Percentiles rank a stretch among this genome's conserved stretches.
These are phyloP conservation scores for Scenedesmus sp. DNA, from an alignment of 163 green algal genomes.

Conservation along the genomic window DNA sequence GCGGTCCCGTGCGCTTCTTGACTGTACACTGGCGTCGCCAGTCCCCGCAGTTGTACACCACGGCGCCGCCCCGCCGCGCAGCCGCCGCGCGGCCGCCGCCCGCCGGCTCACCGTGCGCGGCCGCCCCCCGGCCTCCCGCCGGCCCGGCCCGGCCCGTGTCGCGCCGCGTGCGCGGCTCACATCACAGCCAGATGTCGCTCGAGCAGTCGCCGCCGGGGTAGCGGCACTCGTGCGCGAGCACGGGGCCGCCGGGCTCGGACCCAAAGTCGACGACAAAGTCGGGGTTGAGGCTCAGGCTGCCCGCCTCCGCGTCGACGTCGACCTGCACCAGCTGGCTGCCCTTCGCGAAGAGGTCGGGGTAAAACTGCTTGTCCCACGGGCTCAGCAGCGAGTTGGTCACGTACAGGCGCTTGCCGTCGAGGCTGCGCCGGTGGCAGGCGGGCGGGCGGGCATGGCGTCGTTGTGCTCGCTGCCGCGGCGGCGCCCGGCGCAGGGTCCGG, in stretches of 20 bases:
- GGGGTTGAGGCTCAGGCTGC: slow-evolving; percentile 74
- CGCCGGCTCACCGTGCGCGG: too few species aligned
- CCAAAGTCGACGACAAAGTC: slow-evolving; percentile 78
- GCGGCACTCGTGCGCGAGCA: slow-evolving; percentile 81
- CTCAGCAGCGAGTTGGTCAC: slow-evolving; percentile 82
- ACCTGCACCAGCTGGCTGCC: slow-evolving; percentile 72
- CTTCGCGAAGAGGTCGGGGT: slow-evolving; percentile 73
- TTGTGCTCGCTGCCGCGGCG: too few species aligned
- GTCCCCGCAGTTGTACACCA: too few species aligned
- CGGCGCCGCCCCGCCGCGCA: too few species aligned
- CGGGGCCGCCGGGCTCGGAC: slow-evolving; percentile 78
- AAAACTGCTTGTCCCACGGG: slow-evolving; percentile 89
- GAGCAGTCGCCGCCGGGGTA: slow-evolving; percentile 78
- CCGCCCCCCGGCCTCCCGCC: too few species aligned
- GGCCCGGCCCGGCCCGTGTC: too few species aligned
- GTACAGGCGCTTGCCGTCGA: slow-evolving; percentile 80
- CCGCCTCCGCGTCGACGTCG: slow-evolving; percentile 80
- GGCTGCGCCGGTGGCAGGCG: background rate
- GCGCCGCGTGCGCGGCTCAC: too few species aligned
- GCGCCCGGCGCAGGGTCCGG: too few species aligned
- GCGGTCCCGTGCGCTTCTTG: too few species aligned
- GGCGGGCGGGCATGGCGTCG: too few species aligned
- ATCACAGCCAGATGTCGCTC: slow-evolving; percentile 82
- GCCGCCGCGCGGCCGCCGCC: too few species aligned
- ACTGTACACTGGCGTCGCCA: too few species aligned